Percentiles rank a stretch among this genome's conserved stretches.
Conservation (phyloP, 768 basidiomycete species). For the Boletus edulis region DNA sequence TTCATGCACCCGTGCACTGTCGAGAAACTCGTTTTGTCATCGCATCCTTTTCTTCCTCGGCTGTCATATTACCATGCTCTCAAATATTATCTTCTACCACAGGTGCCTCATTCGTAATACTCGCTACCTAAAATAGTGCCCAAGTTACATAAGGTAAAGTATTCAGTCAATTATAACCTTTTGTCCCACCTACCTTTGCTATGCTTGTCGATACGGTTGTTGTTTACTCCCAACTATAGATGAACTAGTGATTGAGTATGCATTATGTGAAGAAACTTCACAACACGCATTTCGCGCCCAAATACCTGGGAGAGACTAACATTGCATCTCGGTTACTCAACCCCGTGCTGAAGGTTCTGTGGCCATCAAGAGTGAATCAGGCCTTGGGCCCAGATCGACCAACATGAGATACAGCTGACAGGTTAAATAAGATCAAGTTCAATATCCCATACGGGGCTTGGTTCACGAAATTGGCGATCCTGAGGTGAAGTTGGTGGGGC, state of each 20-base stretch:
- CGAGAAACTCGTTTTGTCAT: neutral
- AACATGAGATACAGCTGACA: constrained; percentile 15
- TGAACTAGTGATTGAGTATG: too few species aligned
- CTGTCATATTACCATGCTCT: neutral
- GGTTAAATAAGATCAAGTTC: constrained; percentile 51
- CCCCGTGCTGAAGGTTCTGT: too few species aligned
- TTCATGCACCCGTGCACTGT: neutral
- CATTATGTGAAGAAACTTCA: neutral
- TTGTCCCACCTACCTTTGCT: neutral
- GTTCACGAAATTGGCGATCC: constrained; percentile 33
- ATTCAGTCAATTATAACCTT: constrained; percentile 23
- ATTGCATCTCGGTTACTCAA: too few species aligned
- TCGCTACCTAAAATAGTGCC: neutral
- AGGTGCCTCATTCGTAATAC: constrained; percentile 1
- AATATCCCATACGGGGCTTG: constrained; percentile 73
- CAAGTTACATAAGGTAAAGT: constrained; percentile 21
- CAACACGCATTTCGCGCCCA: neutral
- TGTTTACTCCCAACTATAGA: neutral
- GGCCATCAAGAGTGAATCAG: too few species aligned
- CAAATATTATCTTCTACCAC: neutral
- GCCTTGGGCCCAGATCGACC: neutral
- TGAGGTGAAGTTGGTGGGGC: neutral
- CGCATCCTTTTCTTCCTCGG: neutral
- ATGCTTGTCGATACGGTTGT: neutral
- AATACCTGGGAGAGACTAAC: too few species aligned